Evolutionary conservation across 495 filamentous ascomycete genomes (phyloP).

Genomic region (Daldinia loculata): DNA sequence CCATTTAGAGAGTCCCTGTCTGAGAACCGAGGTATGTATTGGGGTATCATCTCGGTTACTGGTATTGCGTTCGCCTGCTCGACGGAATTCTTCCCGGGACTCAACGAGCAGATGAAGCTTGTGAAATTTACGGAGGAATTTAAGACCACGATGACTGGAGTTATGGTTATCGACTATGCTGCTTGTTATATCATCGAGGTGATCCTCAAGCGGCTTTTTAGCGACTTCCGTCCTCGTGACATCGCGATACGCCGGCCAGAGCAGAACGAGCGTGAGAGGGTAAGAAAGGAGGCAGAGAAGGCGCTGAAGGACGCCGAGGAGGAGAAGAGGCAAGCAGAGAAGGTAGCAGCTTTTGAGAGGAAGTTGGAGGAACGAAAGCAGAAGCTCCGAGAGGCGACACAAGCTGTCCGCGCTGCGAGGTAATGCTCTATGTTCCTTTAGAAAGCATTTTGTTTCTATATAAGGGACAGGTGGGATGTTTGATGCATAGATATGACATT

Average conservation of each 20-base stretch:
- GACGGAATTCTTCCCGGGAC: conserved; percentile 93
- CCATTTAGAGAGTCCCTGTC: conserved; percentile 95
- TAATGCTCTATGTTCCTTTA: neutral
- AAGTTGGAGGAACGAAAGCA: conserved; percentile 52
- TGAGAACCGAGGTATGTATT: conserved; percentile 98
- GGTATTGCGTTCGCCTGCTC: conserved; percentile 94
- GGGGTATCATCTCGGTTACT: conserved; percentile 87
- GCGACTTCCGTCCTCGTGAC: conserved; percentile 92
- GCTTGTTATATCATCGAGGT: conserved; percentile 92
- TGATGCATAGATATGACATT: conserved; percentile 25
- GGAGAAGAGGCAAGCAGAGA: conserved; percentile 58
- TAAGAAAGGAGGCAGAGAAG: conserved; percentile 70
- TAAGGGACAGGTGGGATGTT: neutral
- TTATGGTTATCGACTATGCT: conserved; percentile 89
- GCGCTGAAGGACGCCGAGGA: conserved; percentile 62
- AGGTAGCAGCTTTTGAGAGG: conserved; percentile 62
- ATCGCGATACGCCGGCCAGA: conserved; percentile 88
- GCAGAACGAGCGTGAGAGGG: conserved; percentile 80
- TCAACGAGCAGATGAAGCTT: conserved; percentile 91
- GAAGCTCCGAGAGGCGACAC: conserved; percentile 41
- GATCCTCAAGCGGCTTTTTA: conserved; percentile 84
- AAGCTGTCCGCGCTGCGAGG: conserved; percentile 18
- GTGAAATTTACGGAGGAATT: conserved; percentile 94
- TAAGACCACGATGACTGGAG: conserved; percentile 81
- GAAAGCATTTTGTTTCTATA: neutral